Percentiles rank a stretch among this genome's conserved stretches.
These are phyloP conservation scores for Colletotrichum orbiculare DNA, from an alignment of 2,329 filamentous ascomycete genomes.

Conservation along the genomic window DNA sequence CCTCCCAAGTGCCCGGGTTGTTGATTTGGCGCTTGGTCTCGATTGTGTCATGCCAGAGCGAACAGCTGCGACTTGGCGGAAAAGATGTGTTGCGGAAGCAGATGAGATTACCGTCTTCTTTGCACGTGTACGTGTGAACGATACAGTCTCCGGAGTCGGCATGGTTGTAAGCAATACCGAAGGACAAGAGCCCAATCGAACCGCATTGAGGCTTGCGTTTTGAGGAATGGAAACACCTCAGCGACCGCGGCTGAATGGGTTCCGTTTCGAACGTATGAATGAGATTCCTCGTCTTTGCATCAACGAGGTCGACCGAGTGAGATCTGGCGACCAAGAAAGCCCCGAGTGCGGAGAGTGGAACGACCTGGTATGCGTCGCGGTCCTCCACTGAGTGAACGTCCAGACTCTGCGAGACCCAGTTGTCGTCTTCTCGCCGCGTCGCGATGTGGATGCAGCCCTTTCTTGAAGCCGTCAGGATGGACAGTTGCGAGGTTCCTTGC, in stretches of 20 bases:
- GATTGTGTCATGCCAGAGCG: conserved; percentile 62
- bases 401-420: conserved; percentile 64
- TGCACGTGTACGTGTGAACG: conserved; percentile 71
- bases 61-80: conserved; percentile 56
- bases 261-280: conserved; percentile 73
- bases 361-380: conserved; percentile 64
- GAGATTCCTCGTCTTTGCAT: conserved; percentile 56
- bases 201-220: conserved; percentile 64
- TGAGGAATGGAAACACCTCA: conserved; percentile 69
- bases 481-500: conserved; percentile 7
- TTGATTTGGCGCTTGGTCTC: conserved; percentile 64
- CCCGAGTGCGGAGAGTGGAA: conserved; percentile 68
- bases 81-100: conserved; percentile 62
- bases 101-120: conserved; percentile 64
- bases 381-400: conserved; percentile 51
- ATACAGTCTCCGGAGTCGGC: conserved; percentile 70
- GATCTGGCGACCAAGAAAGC: conserved; percentile 70
- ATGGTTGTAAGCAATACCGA: conserved; percentile 74
- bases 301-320: conserved; percentile 67
- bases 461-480: conserved; percentile 61
- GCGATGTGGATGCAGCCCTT: conserved; percentile 63
- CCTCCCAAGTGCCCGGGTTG: conserved; percentile 75
- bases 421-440: conserved; percentile 47
- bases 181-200: conserved; percentile 66
- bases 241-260: conserved; percentile 66